Base-by-base conservation (phyloP, 306 rosid genomes). In the Prunus campanulata region DNA sequence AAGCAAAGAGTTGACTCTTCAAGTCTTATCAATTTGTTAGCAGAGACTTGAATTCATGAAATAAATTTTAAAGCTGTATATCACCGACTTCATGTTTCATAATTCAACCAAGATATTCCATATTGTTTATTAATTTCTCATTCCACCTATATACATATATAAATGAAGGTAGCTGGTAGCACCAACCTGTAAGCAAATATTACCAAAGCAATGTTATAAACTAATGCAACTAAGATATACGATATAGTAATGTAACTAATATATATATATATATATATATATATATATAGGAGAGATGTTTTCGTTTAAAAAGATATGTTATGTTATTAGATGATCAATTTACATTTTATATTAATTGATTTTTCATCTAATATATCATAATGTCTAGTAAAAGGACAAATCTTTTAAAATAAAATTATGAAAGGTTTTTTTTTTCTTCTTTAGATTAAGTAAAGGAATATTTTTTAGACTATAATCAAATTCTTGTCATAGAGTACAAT, bases 11-110 rank as follows among this genome's bases (percentile, higher is more conserved):
- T 70, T 32, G 66, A 65, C 70, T 46, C 64, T 71, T 47, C 27
- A 71, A 49, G 66, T 72, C 52, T 67, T 20, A 16, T 50, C 50
- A 66, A 29, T 60, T 61, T 60, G 60, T 74, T 74, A 6, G 70
- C 46, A 46, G 69, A 60, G 60, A 61, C 69, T 61, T 61, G 20
- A 74, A 74, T 74, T 74, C 69, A 25, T 74, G 47, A 16, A 61
- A 44, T 22, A 51, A 47, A 44, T 61, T 44, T 61, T 46, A 15
- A 60, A 46, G 10, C 11, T 61, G 22, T 18, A 44, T 60, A 60
- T 11, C 57, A 74, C 59, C 77, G 77, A 60, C 48, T 59, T 74
- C 57, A 35, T 74, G 47, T 46, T 60, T 60, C 77, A 11, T 44
- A 72, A 59, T 73, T 57, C 57, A 42, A 59, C 56, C 54, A 73